Conservation (phyloP, 192 early-diverging fungal species). For the Coemansia sp. region DNA sequence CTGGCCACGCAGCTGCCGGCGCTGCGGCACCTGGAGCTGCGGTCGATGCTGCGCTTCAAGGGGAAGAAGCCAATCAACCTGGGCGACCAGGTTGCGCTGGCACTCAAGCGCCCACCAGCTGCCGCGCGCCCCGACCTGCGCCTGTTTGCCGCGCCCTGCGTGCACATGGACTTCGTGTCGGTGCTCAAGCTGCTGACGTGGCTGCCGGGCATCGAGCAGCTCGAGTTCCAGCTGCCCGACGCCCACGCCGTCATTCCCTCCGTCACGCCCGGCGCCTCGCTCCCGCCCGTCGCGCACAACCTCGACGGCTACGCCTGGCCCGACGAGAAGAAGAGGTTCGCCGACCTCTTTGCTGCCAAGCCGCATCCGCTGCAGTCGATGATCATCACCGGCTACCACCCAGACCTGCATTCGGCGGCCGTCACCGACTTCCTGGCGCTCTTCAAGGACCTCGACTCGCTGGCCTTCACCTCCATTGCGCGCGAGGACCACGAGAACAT, state of each 20-base stretch:
- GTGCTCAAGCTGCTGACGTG: slow-evolving; percentile 32
- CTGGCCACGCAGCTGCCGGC: slow-evolving; percentile 42
- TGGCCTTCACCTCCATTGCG: slow-evolving; percentile 37
- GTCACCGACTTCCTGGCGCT: slow-evolving; percentile 47
- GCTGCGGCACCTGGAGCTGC: slow-evolving; percentile 47
- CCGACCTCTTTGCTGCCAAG: slow-evolving; percentile 31
- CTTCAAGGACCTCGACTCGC: slow-evolving; percentile 48
- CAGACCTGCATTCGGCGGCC: slow-evolving; percentile 42
- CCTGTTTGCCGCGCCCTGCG: slow-evolving; percentile 36
- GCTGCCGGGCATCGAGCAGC: slow-evolving; percentile 48
- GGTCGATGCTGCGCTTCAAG: slow-evolving; percentile 45
- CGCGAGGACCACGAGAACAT: slow-evolving; percentile 54
- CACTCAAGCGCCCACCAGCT: slow-evolving; percentile 33
- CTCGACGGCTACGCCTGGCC: slow-evolving; percentile 43
- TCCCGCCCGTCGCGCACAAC: slow-evolving; percentile 34
- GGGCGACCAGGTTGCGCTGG: slow-evolving; percentile 34
- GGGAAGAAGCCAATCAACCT: slow-evolving; percentile 38
- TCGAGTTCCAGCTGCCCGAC: slow-evolving; percentile 51
- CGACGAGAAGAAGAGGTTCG: slow-evolving; percentile 40
- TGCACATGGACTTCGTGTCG: slow-evolving; percentile 52
- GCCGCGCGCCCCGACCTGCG: slow-evolving; percentile 37
- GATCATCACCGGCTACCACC: slow-evolving; percentile 46
- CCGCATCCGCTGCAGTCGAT: slow-evolving; percentile 48
- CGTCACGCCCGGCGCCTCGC: not conserved
- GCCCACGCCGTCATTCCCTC: slow-evolving; percentile 23